Percentiles rank a stretch among this genome's conserved stretches.
Conservation (phyloP, 1,284 basidiomycete genomes). For the Cutaneotrichosporon mucoides region DNA sequence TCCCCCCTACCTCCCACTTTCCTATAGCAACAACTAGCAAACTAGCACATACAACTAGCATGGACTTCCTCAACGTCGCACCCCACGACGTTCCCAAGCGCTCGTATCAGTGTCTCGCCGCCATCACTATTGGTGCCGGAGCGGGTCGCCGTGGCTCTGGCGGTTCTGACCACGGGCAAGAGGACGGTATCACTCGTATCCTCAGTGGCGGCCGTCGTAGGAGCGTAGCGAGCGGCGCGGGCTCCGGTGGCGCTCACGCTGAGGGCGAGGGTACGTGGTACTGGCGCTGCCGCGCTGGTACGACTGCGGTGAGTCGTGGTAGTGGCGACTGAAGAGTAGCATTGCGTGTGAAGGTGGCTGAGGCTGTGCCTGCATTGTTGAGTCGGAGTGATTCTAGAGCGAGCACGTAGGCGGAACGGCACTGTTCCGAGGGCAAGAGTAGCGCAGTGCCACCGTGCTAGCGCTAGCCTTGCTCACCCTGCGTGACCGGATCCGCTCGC, state of each 20-base stretch:
- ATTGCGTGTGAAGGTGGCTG: neutral
- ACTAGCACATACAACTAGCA: conserved; percentile 5
- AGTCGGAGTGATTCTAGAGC: no score
- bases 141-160: conserved; percentile 28
- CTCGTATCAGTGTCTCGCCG: conserved; percentile 40
- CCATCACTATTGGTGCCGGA: conserved; percentile 28
- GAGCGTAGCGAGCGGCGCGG: conserved; percentile 33
- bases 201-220: conserved; percentile 28
- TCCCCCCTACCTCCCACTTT: neutral
- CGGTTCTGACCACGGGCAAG: conserved; percentile 19
- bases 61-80: conserved; percentile 34
- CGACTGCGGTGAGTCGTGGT: conserved; percentile 33
- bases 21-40: neutral
- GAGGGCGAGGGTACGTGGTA: conserved; percentile 37
- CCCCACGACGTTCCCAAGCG: conserved; percentile 26
- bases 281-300: conserved; percentile 43
- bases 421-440: no score
- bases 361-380: neutral
- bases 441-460: no score
- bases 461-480: no score
- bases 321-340: neutral
- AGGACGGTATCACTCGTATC: conserved; percentile 29
- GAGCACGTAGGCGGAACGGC: no score
- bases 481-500: no score
- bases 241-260: conserved; percentile 11